These are phyloP conservation scores for Exophiala viscosa DNA, from an alignment of 2,329 filamentous ascomycete genomes.

Conservation along the genomic window DNA sequence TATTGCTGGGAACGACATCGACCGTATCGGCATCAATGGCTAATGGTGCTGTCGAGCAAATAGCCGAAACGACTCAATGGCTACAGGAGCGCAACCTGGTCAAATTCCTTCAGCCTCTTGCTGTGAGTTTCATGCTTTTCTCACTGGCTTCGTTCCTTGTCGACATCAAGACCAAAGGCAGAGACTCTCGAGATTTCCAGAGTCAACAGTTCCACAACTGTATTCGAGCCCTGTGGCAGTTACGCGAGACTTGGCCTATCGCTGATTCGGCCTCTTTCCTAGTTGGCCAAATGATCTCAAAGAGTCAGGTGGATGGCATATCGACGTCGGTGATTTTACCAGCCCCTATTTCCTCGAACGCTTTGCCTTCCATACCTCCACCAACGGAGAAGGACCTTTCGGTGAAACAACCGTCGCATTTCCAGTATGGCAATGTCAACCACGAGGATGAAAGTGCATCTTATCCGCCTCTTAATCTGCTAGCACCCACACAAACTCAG, in stretches of 20 bases:
- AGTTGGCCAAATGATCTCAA: constrained; percentile 24
- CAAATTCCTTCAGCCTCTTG: constrained; percentile 17
- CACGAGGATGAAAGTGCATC: too few species aligned
- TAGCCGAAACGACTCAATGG: constrained; percentile 16
- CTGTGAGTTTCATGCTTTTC: constrained; percentile 22
- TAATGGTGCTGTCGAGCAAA: constrained; percentile 16
- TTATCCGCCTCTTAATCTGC: too few species aligned
- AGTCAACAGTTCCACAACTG: constrained; percentile 20
- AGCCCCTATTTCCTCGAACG: background rate
- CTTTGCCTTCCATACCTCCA: too few species aligned
- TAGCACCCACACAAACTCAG: too few species aligned
- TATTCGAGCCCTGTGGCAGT: constrained; percentile 14
- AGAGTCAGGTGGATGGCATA: constrained; percentile 12
- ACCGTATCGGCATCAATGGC: constrained; percentile 12
- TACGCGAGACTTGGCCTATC: constrained; percentile 24
- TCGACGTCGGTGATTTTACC: constrained; percentile 13
- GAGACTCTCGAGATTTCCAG: constrained; percentile 6
- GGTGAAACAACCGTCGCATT: background rate
- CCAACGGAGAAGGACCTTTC: background rate
- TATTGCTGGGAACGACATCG: constrained; percentile 7
- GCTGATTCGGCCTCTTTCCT: constrained; percentile 21
- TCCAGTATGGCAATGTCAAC: background rate
- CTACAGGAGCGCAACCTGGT: constrained; percentile 18
- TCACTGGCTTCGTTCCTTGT: constrained; percentile 20
- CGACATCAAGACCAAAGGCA: constrained; percentile 18